A percentile compares a stretch with the other conserved stretches of the same genome.
Evolutionary conservation across 768 basidiomycete species (phyloP).

Genomic region (Trametes cingulata): DNA sequence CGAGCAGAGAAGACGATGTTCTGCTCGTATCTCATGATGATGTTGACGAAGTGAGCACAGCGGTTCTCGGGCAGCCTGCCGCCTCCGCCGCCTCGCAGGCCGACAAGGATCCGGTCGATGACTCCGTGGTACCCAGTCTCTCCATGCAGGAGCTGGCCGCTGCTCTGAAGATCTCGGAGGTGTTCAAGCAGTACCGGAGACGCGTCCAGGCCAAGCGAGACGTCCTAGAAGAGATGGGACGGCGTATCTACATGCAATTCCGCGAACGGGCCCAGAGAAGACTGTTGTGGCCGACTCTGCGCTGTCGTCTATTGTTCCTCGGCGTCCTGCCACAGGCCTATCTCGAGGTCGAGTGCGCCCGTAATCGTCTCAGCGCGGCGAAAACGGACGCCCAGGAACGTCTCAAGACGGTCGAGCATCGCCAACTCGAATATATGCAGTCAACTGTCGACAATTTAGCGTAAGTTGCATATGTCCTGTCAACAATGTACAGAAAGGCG

Average conservation of each 20-base stretch:
- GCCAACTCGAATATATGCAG: not conserved
- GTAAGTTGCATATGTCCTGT: too few relatives aligned
- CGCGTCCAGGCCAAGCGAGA: not conserved
- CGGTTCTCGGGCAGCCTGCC: too few relatives aligned
- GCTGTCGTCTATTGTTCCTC: not conserved
- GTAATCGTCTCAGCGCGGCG: not conserved
- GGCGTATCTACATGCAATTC: conserved; percentile 1
- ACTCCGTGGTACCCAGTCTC: not conserved
- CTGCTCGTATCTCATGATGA: too few relatives aligned
- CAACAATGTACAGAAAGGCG: too few relatives aligned
- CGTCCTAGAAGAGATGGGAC: not conserved
- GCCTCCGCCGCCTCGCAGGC: not conserved
- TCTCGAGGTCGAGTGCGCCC: not conserved
- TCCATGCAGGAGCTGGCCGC: not conserved
- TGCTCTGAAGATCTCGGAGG: not conserved
- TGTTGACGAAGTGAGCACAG: too few relatives aligned
- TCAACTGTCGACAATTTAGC: not conserved
- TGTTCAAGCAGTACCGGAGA: not conserved
- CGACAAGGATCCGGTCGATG: not conserved
- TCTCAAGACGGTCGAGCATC: conserved; percentile 1
- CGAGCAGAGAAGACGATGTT: too few relatives aligned
- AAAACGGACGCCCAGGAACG: not conserved
- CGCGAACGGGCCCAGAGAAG: not conserved
- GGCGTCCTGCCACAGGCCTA: not conserved
- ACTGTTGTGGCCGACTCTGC: not conserved